Evolutionary conservation across 805 yeast genomes (phyloP), one percentile per base, ranked within the genome.

Genomic region (Ogataea wickerhamii): DNA sequence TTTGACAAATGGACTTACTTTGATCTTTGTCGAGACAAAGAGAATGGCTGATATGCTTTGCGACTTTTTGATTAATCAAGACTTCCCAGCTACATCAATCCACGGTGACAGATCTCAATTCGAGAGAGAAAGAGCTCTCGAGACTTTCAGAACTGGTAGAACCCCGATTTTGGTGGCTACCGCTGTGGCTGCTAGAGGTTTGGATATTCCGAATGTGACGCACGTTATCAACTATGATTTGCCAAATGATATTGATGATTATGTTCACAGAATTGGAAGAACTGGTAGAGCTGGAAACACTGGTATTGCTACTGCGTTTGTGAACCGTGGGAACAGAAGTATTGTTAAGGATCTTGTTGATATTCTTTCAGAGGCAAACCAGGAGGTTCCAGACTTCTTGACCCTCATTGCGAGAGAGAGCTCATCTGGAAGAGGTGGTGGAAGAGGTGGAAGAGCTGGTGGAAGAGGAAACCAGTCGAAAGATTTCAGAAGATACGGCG

Each of bases 231-330:
- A 93, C 78, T 93, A 84, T 66, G 98, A 93, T 64, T 75, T 93
- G 65, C 98, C 98, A 65, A 73, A 83, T 62, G 98, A 93, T 67
- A 85, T 93, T 59, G 98, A 93, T 67, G 98, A 93, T 69, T 93
- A 93, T 63, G 98, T 93, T 43, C 98, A 93, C 74, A 86, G 98
- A 74, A 93, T 93, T 63, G 98, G 98, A 79, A 91, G 98, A 81
- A 93, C 99, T 61, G 99, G 98, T 71, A 93, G 99, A 81, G 99
- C 99, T 58, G 98, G 98, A 78, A 93, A 93, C 73, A 81, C 84
- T 47, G 99, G 99, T 85, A 75, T 86, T 56, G 97, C 99, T 50
- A 89, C 97, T 52, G 95, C 99, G 36, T 93, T 93, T 74, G 87
- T 93, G 71, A 93, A 93, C 83, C 85, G 98, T 72, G 84, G 83